phyloP scores from a whole-genome alignment of 2,329 filamentous ascomycete genomes.

The Fusarium abutilonis region DNA sequence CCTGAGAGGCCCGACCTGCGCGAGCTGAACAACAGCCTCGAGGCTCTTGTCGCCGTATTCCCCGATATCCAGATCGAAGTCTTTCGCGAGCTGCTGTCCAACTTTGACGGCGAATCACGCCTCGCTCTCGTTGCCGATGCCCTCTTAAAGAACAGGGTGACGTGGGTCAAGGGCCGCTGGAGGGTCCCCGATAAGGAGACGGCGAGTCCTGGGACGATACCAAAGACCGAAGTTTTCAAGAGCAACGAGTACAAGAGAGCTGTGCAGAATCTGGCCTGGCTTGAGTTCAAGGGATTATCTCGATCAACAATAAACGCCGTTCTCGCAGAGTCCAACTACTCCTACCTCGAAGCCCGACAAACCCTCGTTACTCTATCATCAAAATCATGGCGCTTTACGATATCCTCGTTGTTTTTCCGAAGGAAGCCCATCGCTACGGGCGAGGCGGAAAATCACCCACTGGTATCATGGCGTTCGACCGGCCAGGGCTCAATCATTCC shows the following conservation, averaged over 20 bases:
- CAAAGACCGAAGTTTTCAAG: conserved; percentile 73
- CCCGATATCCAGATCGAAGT: conserved; percentile 84
- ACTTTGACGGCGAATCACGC: conserved; percentile 79
- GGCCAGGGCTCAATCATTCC: conserved; percentile 67
- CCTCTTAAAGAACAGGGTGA: conserved; percentile 75
- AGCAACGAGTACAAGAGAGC: conserved; percentile 74
- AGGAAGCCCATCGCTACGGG: conserved; percentile 65
- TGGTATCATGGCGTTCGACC: conserved; percentile 69
- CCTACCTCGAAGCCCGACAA: conserved; percentile 75
- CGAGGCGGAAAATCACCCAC: conserved; percentile 68
- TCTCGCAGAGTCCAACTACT: conserved; percentile 82
- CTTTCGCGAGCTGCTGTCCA: conserved; percentile 81
- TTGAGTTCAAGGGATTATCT: conserved; percentile 80
- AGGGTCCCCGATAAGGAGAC: conserved; percentile 56
- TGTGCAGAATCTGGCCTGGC: conserved; percentile 72
- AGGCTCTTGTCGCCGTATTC: conserved; percentile 75
- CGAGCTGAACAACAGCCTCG: conserved; percentile 75
- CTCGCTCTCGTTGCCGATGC: conserved; percentile 81
- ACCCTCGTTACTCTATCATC: conserved; percentile 74
- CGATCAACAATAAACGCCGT: conserved; percentile 80
- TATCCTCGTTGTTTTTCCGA: conserved; percentile 75
- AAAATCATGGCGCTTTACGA: conserved; percentile 80
- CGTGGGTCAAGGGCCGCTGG: conserved; percentile 77
- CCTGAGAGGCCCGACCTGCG: conserved; percentile 70
- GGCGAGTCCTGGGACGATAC: conserved; percentile 53